A percentile compares a stretch with the other conserved stretches of the same genome.
phyloP scores from a whole-genome alignment of 1,284 basidiomycete species.

The Malassezia nana region DNA sequence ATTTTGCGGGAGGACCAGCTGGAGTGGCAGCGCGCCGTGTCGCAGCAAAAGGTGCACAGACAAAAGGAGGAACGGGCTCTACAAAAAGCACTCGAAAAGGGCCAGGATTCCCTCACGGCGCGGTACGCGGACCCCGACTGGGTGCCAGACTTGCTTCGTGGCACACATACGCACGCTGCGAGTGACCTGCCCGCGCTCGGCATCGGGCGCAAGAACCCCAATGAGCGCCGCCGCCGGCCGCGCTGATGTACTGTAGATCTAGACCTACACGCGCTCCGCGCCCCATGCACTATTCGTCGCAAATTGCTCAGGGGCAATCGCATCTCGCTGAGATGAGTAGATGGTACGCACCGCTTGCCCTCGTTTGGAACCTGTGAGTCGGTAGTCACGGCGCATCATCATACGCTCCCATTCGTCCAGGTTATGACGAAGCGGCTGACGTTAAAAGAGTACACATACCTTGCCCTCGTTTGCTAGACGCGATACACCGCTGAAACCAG shows the following conservation, averaged over 20 bases:
- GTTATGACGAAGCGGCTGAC: slow-evolving; percentile 39
- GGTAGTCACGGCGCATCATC: slow-evolving; percentile 47
- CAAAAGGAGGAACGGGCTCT: slow-evolving; percentile 27
- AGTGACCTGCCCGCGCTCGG: slow-evolving; percentile 39
- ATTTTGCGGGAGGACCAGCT: slow-evolving; percentile 45
- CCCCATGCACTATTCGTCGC: slow-evolving; percentile 44
- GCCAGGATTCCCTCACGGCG: slow-evolving; percentile 35
- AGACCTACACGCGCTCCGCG: slow-evolving; percentile 27
- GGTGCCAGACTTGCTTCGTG: slow-evolving; percentile 35
- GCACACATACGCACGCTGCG: slow-evolving; percentile 17
- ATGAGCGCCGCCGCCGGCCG: slow-evolving; percentile 25
- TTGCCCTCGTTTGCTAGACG: slow-evolving; percentile 45
- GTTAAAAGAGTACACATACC: slow-evolving; percentile 21
- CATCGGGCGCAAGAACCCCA: slow-evolving; percentile 44
- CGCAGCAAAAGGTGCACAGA: slow-evolving; percentile 21
- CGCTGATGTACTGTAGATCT: slow-evolving; percentile 7
- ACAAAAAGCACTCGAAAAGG: slow-evolving; percentile 26
- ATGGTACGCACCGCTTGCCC: slow-evolving; percentile 42
- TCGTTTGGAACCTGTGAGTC: slow-evolving; percentile 40
- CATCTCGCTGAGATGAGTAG: slow-evolving; percentile 15
- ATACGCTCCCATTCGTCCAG: slow-evolving; percentile 47
- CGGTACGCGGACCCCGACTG: slow-evolving; percentile 45
- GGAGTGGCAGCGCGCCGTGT: slow-evolving; percentile 43
- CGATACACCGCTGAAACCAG: slow-evolving; percentile 40
- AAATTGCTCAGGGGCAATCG: slow-evolving; percentile 38